Evolutionary conservation across 768 basidiomycete genomes (phyloP).

Genomic region (Boletales sp.): DNA sequence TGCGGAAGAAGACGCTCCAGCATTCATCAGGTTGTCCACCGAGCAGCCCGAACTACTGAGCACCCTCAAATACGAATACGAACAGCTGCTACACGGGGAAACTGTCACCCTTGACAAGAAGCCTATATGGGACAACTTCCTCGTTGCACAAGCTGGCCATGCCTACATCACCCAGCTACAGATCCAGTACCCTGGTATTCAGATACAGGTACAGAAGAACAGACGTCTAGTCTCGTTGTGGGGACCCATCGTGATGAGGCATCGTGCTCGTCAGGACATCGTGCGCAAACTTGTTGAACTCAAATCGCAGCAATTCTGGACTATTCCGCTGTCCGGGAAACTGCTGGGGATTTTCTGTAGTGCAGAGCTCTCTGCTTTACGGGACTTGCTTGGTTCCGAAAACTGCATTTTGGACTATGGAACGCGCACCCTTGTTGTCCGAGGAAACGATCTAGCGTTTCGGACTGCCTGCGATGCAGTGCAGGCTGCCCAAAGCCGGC

Average conservation of each 20-base stretch:
- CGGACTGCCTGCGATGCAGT: slow-evolving; percentile 39
- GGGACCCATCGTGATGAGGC: slow-evolving; percentile 44
- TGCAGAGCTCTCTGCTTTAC: slow-evolving; percentile 43
- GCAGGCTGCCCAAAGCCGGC: slow-evolving; percentile 33
- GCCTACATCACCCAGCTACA: slow-evolving; percentile 46
- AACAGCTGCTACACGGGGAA: slow-evolving; percentile 62
- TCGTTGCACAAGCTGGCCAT: slow-evolving; percentile 40
- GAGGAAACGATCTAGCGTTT: slow-evolving; percentile 45
- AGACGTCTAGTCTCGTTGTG: slow-evolving; percentile 52
- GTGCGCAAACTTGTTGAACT: slow-evolving; percentile 45
- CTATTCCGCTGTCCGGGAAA: slow-evolving; percentile 45
- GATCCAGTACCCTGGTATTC: slow-evolving; percentile 34
- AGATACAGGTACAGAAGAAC: slow-evolving; percentile 38
- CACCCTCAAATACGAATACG: slow-evolving; percentile 55
- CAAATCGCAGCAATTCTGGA: slow-evolving; percentile 37
- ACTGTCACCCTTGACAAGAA: slow-evolving; percentile 48
- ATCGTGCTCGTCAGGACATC: slow-evolving; percentile 41
- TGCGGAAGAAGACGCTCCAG: slow-evolving; percentile 11
- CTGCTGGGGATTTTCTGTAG: slow-evolving; percentile 46
- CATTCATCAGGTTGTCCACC: slow-evolving; percentile 47
- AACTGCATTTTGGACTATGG: slow-evolving; percentile 50
- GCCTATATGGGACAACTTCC: slow-evolving; percentile 64
- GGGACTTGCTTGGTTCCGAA: slow-evolving; percentile 50
- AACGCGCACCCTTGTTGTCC: slow-evolving; percentile 44
- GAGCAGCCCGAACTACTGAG: slow-evolving; percentile 49